Evolutionary conservation across 192 early-diverging fungal genomes (phyloP).

Genomic region (Entomortierella lignicola): DNA sequence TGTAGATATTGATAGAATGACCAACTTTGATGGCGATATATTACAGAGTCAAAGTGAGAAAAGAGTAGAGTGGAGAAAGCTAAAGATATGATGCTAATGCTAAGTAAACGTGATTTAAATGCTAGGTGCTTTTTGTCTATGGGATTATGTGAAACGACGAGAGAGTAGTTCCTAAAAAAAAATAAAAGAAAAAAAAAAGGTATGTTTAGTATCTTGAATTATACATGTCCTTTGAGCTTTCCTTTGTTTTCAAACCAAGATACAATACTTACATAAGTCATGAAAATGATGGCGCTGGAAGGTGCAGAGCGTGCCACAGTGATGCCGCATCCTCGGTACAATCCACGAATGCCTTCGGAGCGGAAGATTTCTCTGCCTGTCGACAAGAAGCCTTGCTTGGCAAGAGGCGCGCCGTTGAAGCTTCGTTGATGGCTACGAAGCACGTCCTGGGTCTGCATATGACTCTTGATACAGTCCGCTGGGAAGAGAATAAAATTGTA

Average conservation of each 20-base stretch:
- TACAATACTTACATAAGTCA: constrained; percentile 79
- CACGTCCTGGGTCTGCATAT: constrained; percentile 89
- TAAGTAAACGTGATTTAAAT: neutral
- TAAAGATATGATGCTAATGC: neutral
- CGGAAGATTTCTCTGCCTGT: constrained; percentile 78
- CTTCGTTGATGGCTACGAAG: constrained; percentile 43
- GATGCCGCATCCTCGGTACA: constrained; percentile 96
- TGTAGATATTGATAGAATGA: no score
- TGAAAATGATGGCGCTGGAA: constrained; percentile 95
- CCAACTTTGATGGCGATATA: no score
- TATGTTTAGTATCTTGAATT: neutral
- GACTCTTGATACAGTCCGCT: constrained; percentile 93
- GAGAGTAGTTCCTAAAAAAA: constrained; percentile 33
- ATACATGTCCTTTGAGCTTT: neutral
- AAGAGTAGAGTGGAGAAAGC: neutral
- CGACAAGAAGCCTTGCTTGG: constrained; percentile 63
- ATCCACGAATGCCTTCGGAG: constrained; percentile 81
- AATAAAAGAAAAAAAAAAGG: constrained; percentile 1
- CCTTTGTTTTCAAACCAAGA: neutral
- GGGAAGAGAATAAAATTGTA: constrained; percentile 92
- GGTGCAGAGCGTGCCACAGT: constrained; percentile 90
- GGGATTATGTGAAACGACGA: constrained; percentile 28
- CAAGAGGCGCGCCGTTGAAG: neutral
- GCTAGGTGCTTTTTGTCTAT: neutral
- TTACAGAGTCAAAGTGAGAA: neutral